phyloP scores from a whole-genome alignment of 1,284 basidiomycete species.

The Ceratobasidium papillatum region DNA sequence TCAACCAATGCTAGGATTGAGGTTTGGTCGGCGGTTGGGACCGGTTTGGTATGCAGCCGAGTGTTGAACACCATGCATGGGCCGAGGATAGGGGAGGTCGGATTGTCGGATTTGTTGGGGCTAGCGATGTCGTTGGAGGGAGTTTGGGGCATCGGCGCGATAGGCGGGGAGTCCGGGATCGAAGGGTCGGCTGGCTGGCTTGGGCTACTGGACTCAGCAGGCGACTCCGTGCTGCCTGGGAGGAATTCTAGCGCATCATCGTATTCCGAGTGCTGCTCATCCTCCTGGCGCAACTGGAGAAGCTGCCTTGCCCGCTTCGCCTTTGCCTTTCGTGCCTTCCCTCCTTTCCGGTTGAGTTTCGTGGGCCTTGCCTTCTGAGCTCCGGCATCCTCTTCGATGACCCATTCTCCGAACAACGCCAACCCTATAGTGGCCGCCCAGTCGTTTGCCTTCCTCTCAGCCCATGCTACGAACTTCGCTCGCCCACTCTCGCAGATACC shows the following conservation, averaged over 20 bases:
- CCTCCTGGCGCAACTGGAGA: background rate
- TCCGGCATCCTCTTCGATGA: background rate
- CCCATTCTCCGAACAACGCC: background rate
- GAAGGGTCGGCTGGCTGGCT: background rate
- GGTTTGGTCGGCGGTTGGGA: background rate
- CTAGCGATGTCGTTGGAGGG: background rate
- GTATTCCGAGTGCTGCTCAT: background rate
- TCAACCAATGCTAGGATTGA: background rate
- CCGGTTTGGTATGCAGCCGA: background rate
- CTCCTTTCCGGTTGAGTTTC: background rate
- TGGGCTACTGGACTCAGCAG: background rate
- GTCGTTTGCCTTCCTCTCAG: background rate
- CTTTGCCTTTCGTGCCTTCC: background rate
- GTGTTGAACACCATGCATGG: background rate
- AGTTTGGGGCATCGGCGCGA: background rate
- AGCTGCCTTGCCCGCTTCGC: background rate
- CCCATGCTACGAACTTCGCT: background rate
- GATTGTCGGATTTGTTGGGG: background rate
- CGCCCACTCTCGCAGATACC: background rate
- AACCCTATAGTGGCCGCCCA: background rate
- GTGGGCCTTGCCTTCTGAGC: background rate
- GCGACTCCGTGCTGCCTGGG: background rate
- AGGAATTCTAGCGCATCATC: background rate
- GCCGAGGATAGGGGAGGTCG: background rate
- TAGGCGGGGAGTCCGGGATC: background rate